Conservation (phyloP, 495 filamentous ascomycete species). For the Xylaria acuta region DNA sequence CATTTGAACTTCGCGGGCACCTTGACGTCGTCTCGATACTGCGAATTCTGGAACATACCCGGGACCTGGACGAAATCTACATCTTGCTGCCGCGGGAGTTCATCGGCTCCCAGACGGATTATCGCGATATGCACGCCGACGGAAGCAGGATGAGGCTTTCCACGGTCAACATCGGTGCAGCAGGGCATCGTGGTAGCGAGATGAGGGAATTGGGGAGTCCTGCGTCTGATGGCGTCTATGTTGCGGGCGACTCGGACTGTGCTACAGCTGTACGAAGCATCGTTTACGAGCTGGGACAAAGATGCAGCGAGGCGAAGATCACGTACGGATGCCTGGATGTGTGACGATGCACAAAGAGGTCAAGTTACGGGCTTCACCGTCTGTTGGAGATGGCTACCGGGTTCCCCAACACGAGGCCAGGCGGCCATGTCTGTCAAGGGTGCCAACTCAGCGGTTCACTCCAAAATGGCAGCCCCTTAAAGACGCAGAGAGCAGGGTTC, state of each 20-base stretch:
- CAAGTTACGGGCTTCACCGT: conserved; percentile 7
- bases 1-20: background rate
- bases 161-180: background rate
- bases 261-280: conserved; percentile 10
- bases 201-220: background rate
- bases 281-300: conserved; percentile 16
- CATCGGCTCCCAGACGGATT: background rate
- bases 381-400: background rate
- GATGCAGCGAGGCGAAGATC: conserved; percentile 19
- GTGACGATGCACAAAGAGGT: background rate
- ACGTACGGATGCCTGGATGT: conserved; percentile 19
- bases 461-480: conserved; percentile 9
- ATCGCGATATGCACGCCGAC: background rate
- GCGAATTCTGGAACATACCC: conserved; percentile 17
- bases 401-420: background rate
- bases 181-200: background rate
- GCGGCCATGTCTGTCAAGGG: background rate
- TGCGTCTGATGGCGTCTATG: background rate
- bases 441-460: background rate
- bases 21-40: conserved; percentile 10
- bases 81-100: conserved; percentile 22
- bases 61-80: conserved; percentile 23
- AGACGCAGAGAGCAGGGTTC: conserved; percentile 12
- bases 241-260: conserved; percentile 3
- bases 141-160: background rate